phyloP scores from a whole-genome alignment of 345 rosid species.

The Iberis pinnata region DNA sequence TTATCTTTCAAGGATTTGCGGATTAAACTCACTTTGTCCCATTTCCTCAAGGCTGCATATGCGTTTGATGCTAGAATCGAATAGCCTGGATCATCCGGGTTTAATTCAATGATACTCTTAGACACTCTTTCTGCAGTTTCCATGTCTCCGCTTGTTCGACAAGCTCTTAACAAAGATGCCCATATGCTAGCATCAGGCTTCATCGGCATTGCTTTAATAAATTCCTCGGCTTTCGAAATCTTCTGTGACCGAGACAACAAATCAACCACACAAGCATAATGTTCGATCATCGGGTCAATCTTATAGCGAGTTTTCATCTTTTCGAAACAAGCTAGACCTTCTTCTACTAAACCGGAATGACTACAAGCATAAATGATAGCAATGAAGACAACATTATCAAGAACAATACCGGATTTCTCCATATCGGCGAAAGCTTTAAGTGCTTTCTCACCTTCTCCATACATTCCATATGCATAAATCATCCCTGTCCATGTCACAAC shows the following conservation, averaged over 20 bases:
- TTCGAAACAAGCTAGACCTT: slow-evolving; percentile 47
- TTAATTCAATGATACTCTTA: slow-evolving; percentile 34
- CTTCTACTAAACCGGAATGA: slow-evolving; percentile 70
- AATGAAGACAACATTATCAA: slow-evolving; percentile 50
- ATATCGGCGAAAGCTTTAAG: slow-evolving; percentile 40
- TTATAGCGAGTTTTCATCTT: slow-evolving; percentile 44
- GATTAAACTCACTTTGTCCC: slow-evolving; percentile 49
- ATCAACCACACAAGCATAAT: slow-evolving; percentile 52
- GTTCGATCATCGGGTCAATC: slow-evolving; percentile 41
- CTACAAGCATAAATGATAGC: slow-evolving; percentile 63
- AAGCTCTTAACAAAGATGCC: slow-evolving; percentile 57
- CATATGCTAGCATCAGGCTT: slow-evolving; percentile 54
- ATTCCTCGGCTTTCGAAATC: slow-evolving; percentile 39
- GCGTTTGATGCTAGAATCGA: slow-evolving; percentile 49
- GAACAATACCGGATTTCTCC: slow-evolving; percentile 45
- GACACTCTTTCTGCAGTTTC: slow-evolving; percentile 41
- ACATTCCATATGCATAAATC: slow-evolving; percentile 60
- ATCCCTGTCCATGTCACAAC: slow-evolving; percentile 67
- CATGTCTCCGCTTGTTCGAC: slow-evolving; percentile 37
- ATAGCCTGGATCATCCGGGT: slow-evolving; percentile 47
- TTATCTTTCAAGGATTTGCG: slow-evolving; percentile 37
- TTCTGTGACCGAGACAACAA: slow-evolving; percentile 45
- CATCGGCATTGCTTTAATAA: slow-evolving; percentile 44
- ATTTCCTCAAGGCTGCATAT: slow-evolving; percentile 47
- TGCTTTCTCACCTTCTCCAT: slow-evolving; percentile 54